Evolutionary conservation across 345 rosid genomes (phyloP), one percentile per base, ranked within the genome.

Genomic region (Pistacia vera): DNA sequence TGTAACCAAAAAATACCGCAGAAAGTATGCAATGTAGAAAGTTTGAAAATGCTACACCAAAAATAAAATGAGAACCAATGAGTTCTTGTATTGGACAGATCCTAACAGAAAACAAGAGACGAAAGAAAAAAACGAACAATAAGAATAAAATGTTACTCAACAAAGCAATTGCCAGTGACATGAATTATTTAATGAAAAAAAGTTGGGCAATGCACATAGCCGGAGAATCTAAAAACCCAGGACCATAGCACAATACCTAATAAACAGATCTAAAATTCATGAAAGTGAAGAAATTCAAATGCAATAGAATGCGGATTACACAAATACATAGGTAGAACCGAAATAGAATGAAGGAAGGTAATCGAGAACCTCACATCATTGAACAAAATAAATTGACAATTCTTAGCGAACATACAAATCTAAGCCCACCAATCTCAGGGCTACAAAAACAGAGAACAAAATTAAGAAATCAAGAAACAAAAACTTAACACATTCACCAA

Each of bases 221-320:
- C 9, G 20, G 35, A 75, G 56, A 44, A 46, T 71, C 33, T 73
- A 48, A 71, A 77, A 55, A 28, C 72, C 78, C 1, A 75, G 78
- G 52, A 75, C 8, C 58, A 44, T 38, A 49, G 38, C 30, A 51
- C 52, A 17, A 5, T 17, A 70, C 2, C 8, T 20, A 64, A 48
- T 4, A 64, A 22, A 18, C 20, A 20, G 60, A 71, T 60, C 52
- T 9, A 46, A 72, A 12, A 35, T 22, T 44, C 25, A 16, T 61
- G 48, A 62, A 52, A 25, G 17, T 28, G 13, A 63, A 38, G 35
- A 25, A 38, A 14, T 11, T 25, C 22, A 46, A 25, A 75, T 4
- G 14, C 20, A 46, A 49, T 30, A 44, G 13, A 54, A 63, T 33
- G 71, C 1, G 33, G 33, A 55, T 36, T 16, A 67, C 30, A n/a